Percentiles rank a stretch among this genome's conserved stretches.
These are phyloP conservation scores for Trichosporon sp. DNA, from an alignment of 1,284 basidiomycete genomes.

Conservation along the genomic window DNA sequence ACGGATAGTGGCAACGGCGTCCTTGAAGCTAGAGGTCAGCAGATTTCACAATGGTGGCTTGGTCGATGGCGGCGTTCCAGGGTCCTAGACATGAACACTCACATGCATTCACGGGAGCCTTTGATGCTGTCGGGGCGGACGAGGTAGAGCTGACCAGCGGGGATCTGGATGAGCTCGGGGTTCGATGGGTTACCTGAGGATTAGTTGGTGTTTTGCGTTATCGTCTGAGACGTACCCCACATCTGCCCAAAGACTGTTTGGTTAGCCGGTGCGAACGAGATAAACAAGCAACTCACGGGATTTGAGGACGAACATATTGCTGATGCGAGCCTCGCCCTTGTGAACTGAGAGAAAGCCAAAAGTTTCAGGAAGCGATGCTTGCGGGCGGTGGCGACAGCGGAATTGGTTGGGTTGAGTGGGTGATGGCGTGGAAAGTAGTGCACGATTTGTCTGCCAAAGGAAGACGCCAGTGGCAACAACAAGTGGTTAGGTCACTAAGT, in stretches of 20 bases:
- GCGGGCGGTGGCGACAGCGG: not conserved
- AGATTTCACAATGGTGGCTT: not conserved
- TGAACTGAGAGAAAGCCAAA: constrained; percentile 20
- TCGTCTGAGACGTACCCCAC: constrained; percentile 71
- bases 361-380: not conserved
- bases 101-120: constrained; percentile 97
- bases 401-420: too few species aligned
- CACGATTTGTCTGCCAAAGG: not conserved
- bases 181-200: constrained; percentile 65
- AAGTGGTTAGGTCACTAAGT: constrained; percentile 10
- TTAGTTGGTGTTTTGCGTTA: constrained; percentile 15
- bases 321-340: constrained; percentile 16
- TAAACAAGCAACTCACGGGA: constrained; percentile 65
- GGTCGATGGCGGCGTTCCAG: constrained; percentile 6
- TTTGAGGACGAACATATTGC: constrained; percentile 72
- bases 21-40: constrained; percentile 73
- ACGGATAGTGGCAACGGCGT: constrained; percentile 91
- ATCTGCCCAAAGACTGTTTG: constrained; percentile 82
- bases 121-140: constrained; percentile 87
- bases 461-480: constrained; percentile 6
- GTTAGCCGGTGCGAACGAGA: constrained; percentile 27
- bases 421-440: constrained; percentile 13
- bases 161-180: constrained; percentile 90
- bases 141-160: constrained; percentile 87
- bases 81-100: constrained; percentile 53